Base-by-base conservation (phyloP, 1,284 basidiomycete species). In the Uromyces viciae-fabae region DNA sequence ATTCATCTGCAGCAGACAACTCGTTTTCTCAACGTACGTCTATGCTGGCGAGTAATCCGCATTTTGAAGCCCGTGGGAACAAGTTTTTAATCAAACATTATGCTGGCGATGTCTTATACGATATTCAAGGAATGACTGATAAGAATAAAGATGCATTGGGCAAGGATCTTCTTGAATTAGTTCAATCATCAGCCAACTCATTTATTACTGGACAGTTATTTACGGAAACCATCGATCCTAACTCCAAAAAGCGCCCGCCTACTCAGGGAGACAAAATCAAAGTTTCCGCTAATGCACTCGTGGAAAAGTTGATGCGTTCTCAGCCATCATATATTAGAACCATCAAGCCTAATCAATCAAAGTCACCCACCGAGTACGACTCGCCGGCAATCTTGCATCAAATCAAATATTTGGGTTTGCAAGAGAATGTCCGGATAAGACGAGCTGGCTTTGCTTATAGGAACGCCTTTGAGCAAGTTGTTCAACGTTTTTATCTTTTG, bases 311-410 rank as follows among this genome's bases (percentile, higher is more conserved):
- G 82, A 96, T 95, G 94, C 93, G 92, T 82, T 93, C 94, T 42
- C 95, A 95, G 86, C 97, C 97, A 0, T 95, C 94, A 31, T 99
- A 99, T 87, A 99, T 99, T 83, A 93, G 97, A 82, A 99, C 97
- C 4, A 99, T 99, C 89, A 99, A 99, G 87, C 94, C 97, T 15
- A 99, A 99, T 86, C 93, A 98, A 88, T 97, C 98, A 86, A 92
- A 96, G 81, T 96, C 94, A 83, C 87, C 92, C 1, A 90, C 90
- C 8, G 97, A 99, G 87, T 99, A 97, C 86, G 95, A 99, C 85
- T 89, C 89, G 68, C 96, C 96, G 86, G 94, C 94, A 9, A 93
- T 99, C 82, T 88, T 99, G 60, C 96, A 99, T 88, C 97, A 99
- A 88, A 94, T 99, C 89, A 98, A 99, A 87, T 99, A 99, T 86